Evolutionary conservation across 2,329 filamentous ascomycete species (phyloP), one percentile per base, ranked within the genome.

Genomic region (Pseudopyricularia cyperi): DNA sequence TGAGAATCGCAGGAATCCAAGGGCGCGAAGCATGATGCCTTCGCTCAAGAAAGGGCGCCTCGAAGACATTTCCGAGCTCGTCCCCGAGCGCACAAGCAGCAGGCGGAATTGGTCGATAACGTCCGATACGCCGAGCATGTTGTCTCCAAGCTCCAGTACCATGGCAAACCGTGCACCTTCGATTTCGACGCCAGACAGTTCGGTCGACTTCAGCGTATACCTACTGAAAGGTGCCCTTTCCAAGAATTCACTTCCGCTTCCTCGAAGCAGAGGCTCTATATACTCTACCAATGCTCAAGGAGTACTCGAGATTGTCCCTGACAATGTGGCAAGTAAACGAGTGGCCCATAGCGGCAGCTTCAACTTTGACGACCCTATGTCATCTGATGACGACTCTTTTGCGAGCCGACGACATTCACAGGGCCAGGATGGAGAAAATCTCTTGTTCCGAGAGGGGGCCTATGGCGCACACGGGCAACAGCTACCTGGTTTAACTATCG

Each of bases 281-380:
- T 57, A 24, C 52, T 57, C 42, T 44, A 55, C 32, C 24, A 52
- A 26, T 39, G 51, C 17, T 37, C 52, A 39, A 46, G 55, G 17
- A 52, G 34, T 19, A 37, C 52, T 48, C 26, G 9, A 19, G 14
- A 22, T 49, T 22, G 14, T 33, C 2, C 2, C 3, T 9, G n/a
- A 42, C 6, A 15, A 11, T 22, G 30, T 28, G 37, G 30, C n/a
- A 19, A 15, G n/a, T 12, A 26, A 26, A 12, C 22, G 33, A 47
- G 39, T 19, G 44, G 48, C 7, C 2, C 66, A 63, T 17, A 22
- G 11, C 12, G 35, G 24, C 15, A 52, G 39, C 4, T 68, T 68
- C 57, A 67, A 68, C 53, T 66, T 69, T 7, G 66, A 69, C 52
- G 67, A 69, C 54, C 66, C 68, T 53, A 35, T 68, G 15, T 68